Evolutionary conservation across 2,329 filamentous ascomycete species (phyloP).

Genomic region (Domatiomyces globalis): DNA sequence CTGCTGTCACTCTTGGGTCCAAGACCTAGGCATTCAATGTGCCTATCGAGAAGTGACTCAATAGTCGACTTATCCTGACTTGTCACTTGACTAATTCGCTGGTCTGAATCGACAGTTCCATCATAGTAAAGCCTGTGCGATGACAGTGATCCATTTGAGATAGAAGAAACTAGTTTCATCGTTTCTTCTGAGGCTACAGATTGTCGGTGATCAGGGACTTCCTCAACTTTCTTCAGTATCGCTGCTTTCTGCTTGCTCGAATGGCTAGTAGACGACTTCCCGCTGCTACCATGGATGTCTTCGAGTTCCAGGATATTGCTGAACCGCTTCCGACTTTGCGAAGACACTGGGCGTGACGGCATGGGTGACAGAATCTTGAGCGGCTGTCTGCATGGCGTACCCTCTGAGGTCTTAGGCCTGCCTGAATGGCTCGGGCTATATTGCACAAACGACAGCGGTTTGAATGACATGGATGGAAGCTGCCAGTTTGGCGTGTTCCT

Average conservation of each 20-base stretch:
- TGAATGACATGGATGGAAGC: constrained; percentile 12
- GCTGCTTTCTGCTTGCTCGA: not conserved
- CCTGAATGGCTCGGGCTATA: constrained; percentile 1
- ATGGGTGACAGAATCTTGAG: constrained; percentile 20
- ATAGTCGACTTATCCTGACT: constrained; percentile 17
- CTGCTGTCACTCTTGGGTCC: constrained; percentile 2
- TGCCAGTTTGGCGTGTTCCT: constrained; percentile 6
- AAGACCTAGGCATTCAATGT: constrained; percentile 18
- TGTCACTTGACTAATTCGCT: constrained; percentile 5
- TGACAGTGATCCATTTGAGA: not conserved
- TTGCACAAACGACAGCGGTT: constrained; percentile 11
- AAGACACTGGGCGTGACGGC: constrained; percentile 20
- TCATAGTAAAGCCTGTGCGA: not conserved
- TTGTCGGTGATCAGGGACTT: not conserved
- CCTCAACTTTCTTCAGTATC: not conserved
- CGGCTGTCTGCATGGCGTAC: constrained; percentile 5
- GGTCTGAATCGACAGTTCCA: not conserved
- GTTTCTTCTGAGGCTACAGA: too few species aligned
- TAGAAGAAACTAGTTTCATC: too few species aligned
- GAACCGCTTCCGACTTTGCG: constrained; percentile 20
- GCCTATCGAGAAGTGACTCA: constrained; percentile 17
- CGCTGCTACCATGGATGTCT: not conserved
- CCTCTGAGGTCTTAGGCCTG: constrained; percentile 15
- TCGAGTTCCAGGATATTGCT: constrained; percentile 22
- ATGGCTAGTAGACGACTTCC: not conserved